Conservation (phyloP, 2,329 filamentous ascomycete genomes). For the Penicillium digitatum region DNA sequence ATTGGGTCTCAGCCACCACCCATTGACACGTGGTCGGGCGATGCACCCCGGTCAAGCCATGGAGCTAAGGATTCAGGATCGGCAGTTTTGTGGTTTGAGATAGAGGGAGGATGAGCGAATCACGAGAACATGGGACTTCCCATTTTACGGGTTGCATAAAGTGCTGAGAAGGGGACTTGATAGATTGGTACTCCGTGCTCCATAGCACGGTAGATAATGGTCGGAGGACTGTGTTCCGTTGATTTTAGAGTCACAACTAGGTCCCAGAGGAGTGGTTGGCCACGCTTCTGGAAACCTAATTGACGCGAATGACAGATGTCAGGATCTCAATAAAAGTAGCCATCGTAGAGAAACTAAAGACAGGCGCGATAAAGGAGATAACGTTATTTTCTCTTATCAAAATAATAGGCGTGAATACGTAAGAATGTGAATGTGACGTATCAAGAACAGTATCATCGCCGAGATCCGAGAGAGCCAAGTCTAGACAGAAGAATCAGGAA, state of each 20-base stretch:
- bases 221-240: slow-evolving; percentile 21
- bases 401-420: background rate
- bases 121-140: background rate
- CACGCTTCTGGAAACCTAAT: slow-evolving; percentile 37
- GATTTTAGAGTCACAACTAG: slow-evolving; percentile 8
- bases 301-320: slow-evolving; percentile 25
- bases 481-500: background rate
- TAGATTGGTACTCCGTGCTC: background rate
- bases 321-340: background rate
- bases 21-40: slow-evolving; percentile 5
- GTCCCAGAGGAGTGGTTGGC: slow-evolving; percentile 32
- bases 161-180: background rate
- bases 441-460: background rate
- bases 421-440: background rate
- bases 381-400: background rate
- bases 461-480: background rate
- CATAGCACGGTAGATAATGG: background rate
- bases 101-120: background rate
- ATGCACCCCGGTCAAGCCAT: slow-evolving; percentile 6
- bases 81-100: slow-evolving; percentile 4
- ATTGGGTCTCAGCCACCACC: background rate
- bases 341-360: background rate
- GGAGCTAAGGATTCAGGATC: slow-evolving; percentile 3
- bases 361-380: background rate
- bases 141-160: too few species aligned